Conservation (phyloP, 73 alveolate genomes). For the Stentor coeruleus region DNA sequence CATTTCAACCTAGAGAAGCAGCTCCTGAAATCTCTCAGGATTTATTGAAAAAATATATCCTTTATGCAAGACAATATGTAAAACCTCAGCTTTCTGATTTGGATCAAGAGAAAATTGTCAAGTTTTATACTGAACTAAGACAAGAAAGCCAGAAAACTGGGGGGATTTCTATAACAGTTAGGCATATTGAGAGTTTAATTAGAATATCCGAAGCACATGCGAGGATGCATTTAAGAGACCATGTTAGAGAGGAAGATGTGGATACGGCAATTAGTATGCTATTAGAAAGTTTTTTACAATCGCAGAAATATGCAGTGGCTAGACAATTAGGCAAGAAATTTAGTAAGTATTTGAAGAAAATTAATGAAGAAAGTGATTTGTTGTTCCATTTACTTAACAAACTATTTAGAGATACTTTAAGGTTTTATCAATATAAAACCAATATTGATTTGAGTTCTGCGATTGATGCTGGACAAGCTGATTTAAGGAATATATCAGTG, state of each 20-base stretch:
- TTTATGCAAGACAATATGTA: slow-evolving; percentile 88
- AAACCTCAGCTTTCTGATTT: slow-evolving; percentile 86
- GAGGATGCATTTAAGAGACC: slow-evolving; percentile 93
- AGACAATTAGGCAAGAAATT: slow-evolving; percentile 84
- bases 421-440: not conserved
- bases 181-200: slow-evolving; percentile 97
- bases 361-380: slow-evolving; percentile 5
- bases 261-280: slow-evolving; percentile 94
- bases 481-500: slow-evolving; percentile 41
- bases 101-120: slow-evolving; percentile 88
- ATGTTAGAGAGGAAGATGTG: slow-evolving; percentile 91
- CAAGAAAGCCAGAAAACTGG: slow-evolving; percentile 86
- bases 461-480: slow-evolving; percentile 34
- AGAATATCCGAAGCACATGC: slow-evolving; percentile 99
- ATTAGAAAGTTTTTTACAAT: slow-evolving; percentile 90
- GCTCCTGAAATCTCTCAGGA: slow-evolving; percentile 67
- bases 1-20: slow-evolving; percentile 27
- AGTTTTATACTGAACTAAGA: slow-evolving; percentile 93
- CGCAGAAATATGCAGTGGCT: slow-evolving; percentile 92
- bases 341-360: slow-evolving; percentile 55
- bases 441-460: slow-evolving; percentile 28
- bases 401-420: slow-evolving; percentile 19
- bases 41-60: slow-evolving; percentile 90
- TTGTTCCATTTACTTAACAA: slow-evolving; percentile 26
- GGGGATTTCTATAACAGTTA: slow-evolving; percentile 92